phyloP scores from a whole-genome alignment of 495 filamentous ascomycete genomes.

The Tuber calosporum region DNA sequence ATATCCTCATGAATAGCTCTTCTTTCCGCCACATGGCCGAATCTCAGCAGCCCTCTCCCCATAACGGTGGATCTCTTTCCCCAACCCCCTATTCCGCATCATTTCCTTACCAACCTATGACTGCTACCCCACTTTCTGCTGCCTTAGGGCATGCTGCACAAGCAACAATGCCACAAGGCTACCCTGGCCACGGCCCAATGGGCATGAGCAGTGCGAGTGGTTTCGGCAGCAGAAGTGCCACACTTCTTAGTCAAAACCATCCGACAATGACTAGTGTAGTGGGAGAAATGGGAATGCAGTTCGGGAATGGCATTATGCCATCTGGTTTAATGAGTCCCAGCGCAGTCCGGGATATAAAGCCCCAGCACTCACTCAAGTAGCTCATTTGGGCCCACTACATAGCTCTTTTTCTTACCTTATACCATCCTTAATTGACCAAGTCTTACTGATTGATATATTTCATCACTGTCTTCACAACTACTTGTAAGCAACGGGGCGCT shows the following conservation, averaged over 20 bases:
- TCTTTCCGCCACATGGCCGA: constrained; percentile 37
- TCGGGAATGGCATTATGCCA: constrained; percentile 14
- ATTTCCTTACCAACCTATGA: constrained; percentile 35
- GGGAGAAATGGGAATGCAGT: constrained; percentile 33
- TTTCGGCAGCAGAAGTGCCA: constrained; percentile 30
- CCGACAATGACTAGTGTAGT: constrained; percentile 36
- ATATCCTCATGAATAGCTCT: constrained; percentile 38
- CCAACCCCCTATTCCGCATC: constrained; percentile 21
- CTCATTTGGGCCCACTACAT: not conserved
- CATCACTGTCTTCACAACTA: not conserved
- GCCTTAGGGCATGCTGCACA: constrained; percentile 82
- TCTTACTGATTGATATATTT: not conserved
- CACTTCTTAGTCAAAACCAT: constrained; percentile 29
- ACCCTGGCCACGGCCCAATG: constrained; percentile 10
- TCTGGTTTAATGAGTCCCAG: not conserved
- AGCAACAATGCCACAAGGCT: constrained; percentile 62
- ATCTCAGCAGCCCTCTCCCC: constrained; percentile 6
- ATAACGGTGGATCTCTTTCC: constrained; percentile 1
- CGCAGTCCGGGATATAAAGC: not conserved
- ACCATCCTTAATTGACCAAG: not conserved
- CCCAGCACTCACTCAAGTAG: constrained; percentile 2
- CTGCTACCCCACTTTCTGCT: constrained; percentile 67
- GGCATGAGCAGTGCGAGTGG: constrained; percentile 16
- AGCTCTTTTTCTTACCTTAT: not conserved
- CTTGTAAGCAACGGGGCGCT: not conserved